Evolutionary conservation across 139 green algal genomes (phyloP).

Genomic region (Zygnema circumcarinatum): DNA sequence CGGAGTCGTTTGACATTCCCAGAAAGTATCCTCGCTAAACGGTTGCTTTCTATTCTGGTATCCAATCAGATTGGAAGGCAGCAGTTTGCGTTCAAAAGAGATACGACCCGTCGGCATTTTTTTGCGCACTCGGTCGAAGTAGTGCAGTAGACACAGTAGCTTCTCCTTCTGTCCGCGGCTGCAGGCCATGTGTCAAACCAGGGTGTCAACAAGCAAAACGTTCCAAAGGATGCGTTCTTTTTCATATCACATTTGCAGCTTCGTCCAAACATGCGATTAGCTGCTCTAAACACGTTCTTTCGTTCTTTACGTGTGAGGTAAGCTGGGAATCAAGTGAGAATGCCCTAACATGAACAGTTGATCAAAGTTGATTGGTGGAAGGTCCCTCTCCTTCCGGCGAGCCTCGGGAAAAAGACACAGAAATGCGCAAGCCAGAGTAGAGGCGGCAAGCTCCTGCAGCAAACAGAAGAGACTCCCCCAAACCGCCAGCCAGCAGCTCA

Average conservation of each 20-base stretch:
- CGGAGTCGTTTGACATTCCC: background rate
- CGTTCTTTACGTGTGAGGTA: no score
- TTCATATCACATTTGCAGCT: background rate
- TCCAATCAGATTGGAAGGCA: background rate
- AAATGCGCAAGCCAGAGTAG: slow-evolving; percentile 33
- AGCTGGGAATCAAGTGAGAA: background rate
- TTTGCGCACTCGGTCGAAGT: slow-evolving; percentile 35
- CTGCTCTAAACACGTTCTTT: no score
- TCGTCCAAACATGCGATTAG: no score
- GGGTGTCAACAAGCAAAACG: background rate
- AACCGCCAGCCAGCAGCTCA: no score
- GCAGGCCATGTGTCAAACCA: background rate
- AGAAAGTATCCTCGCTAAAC: background rate
- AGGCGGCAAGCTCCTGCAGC: slow-evolving; percentile 47
- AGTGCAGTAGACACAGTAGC: slow-evolving; percentile 50
- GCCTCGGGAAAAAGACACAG: slow-evolving; percentile 42
- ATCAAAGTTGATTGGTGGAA: slow-evolving; percentile 53
- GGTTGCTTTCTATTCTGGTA: background rate
- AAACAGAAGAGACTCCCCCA: background rate
- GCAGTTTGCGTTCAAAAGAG: slow-evolving; percentile 52
- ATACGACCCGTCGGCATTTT: slow-evolving; percentile 28
- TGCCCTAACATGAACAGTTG: slow-evolving; percentile 30
- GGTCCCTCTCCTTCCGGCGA: slow-evolving; percentile 4
- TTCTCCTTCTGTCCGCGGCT: slow-evolving; percentile 24
- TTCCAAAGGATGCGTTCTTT: background rate